phyloP scores from a whole-genome alignment of 257 asterid species.

The Vinca minor region DNA sequence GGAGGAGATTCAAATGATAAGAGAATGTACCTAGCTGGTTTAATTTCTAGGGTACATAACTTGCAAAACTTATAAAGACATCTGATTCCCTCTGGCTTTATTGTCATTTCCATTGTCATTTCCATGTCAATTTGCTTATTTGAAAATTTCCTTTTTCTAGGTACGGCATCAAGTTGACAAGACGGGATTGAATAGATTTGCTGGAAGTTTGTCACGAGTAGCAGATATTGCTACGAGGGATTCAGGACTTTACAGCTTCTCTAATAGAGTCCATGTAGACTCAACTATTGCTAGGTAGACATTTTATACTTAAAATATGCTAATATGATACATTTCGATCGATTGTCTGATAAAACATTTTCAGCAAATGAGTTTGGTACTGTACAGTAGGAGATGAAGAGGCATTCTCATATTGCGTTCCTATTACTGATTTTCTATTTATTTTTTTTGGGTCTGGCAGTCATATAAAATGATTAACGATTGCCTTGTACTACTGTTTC shows the following conservation, averaged over 20 bases:
- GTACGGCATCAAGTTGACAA: constrained; percentile 50
- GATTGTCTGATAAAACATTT: neutral
- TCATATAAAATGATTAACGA: too few relatives aligned
- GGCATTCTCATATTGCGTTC: neutral
- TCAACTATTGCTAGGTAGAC: constrained; percentile 35
- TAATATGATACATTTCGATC: neutral
- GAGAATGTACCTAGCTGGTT: constrained; percentile 63
- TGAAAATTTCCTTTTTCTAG: constrained; percentile 11
- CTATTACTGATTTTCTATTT: neutral
- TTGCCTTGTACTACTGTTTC: neutral
- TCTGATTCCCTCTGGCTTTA: constrained; percentile 15
- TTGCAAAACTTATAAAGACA: constrained; percentile 13
- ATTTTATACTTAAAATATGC: neutral
- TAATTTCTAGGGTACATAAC: constrained; percentile 60
- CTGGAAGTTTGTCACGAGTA: constrained; percentile 36
- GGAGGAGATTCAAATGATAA: constrained; percentile 59
- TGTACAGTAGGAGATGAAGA: neutral
- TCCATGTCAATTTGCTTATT: constrained; percentile 7
- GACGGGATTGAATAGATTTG: constrained; percentile 27
- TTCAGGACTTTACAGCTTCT: constrained; percentile 27
- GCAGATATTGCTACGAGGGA: constrained; percentile 31
- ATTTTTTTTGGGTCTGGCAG: too few relatives aligned
- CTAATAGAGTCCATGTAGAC: constrained; percentile 31
- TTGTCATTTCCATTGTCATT: constrained; percentile 5
- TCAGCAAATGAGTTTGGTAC: neutral